phyloP scores from a whole-genome alignment of 2,329 filamentous ascomycete genomes.

The Xylaria sp. region DNA sequence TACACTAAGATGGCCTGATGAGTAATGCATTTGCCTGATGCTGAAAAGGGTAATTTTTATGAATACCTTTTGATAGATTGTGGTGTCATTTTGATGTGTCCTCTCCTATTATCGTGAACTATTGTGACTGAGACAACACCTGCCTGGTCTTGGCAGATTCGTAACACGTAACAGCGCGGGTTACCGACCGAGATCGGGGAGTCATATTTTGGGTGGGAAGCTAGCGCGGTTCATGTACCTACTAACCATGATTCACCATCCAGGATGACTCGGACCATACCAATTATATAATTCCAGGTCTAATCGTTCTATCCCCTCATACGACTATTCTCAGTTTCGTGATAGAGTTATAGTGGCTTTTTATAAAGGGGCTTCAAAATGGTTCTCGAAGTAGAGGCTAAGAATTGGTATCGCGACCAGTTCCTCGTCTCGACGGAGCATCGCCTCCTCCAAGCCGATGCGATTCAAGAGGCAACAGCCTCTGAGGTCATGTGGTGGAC shows the following conservation, averaged over 20 bases:
- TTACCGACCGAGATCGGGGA: constrained; percentile 19
- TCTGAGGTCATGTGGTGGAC: constrained; percentile 72
- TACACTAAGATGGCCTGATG: too few species aligned
- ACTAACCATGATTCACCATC: constrained; percentile 1
- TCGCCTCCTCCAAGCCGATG: constrained; percentile 62
- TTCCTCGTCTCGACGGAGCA: constrained; percentile 72
- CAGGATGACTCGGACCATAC: constrained; percentile 14
- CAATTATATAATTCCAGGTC: neutral
- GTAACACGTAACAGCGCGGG: neutral
- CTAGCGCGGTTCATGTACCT: neutral
- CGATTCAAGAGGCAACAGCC: constrained; percentile 66
- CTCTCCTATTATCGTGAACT: neutral
- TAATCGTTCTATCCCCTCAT: neutral
- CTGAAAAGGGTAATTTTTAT: neutral
- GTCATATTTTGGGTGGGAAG: constrained; percentile 8
- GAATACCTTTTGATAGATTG: too few species aligned
- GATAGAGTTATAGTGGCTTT: neutral
- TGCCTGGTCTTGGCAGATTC: neutral
- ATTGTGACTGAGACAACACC: neutral
- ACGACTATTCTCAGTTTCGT: neutral
- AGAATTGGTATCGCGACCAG: constrained; percentile 62
- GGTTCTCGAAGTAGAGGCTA: constrained; percentile 44
- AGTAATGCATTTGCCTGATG: neutral
- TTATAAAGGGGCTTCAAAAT: constrained; percentile 25
- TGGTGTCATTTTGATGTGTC: neutral